Conservation (phyloP, 2,329 filamentous ascomycete genomes). For the Stachybotrys elegans region DNA sequence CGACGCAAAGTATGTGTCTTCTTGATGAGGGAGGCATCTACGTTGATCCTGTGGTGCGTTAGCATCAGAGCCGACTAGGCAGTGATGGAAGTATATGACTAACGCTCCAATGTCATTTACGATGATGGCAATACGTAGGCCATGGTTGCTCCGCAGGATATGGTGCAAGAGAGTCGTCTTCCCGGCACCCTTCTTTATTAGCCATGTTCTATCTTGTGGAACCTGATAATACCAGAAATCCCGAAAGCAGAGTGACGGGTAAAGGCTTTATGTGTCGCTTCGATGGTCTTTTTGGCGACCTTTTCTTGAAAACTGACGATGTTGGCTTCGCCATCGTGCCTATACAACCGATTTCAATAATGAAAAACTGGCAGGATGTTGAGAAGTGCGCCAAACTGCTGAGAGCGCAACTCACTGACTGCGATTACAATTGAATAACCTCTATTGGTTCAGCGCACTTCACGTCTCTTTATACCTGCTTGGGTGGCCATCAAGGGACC, state of each 20-base stretch:
- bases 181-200: constrained; percentile 50
- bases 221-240: constrained; percentile 22
- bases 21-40: constrained; percentile 58
- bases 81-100: constrained; percentile 7
- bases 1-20: constrained; percentile 50
- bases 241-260: constrained; percentile 29
- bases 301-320: no score
- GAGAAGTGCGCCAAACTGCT: no score
- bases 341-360: no score
- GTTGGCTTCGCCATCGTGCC: no score
- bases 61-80: not conserved
- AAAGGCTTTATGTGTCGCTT: no score
- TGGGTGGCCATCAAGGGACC: no score
- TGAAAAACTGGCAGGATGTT: no score
- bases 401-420: no score
- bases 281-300: no score
- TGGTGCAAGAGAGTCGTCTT: constrained; percentile 68
- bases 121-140: constrained; percentile 64
- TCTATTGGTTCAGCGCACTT: no score
- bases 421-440: no score
- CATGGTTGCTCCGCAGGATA: constrained; percentile 62
- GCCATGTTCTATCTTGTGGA: not conserved
- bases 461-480: no score
- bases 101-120: constrained; percentile 67
- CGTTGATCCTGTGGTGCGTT: constrained; percentile 44